Evolutionary conservation across 1,284 basidiomycete genomes (phyloP).

Genomic region (Sphaerobolus stellatus): DNA sequence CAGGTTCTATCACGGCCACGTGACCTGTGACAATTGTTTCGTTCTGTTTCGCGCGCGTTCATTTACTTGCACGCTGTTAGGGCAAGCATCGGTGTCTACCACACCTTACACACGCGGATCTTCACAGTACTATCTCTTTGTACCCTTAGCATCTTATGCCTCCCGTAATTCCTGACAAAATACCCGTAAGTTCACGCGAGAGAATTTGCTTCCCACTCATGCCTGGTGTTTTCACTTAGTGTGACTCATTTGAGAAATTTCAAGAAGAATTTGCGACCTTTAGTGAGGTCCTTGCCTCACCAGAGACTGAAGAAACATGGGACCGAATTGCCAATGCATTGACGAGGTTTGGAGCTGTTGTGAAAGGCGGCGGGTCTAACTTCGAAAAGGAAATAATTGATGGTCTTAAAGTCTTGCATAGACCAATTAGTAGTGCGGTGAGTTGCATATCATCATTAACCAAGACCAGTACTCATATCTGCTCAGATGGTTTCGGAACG

Average conservation of each 20-base stretch:
- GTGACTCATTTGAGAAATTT: conserved; percentile 36
- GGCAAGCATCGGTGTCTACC: too few relatives aligned
- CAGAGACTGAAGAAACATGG: conserved; percentile 84
- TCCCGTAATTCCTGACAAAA: conserved; percentile 9
- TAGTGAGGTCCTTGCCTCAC: conserved; percentile 46
- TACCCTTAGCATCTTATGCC: conserved; percentile 9
- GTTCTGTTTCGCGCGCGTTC: too few relatives aligned
- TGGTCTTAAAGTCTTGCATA: conserved; percentile 53
- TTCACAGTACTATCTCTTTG: too few relatives aligned
- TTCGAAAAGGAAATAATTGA: conserved; percentile 56
- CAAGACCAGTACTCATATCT: not conserved
- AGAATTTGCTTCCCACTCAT: too few relatives aligned
- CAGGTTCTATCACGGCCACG: too few relatives aligned
- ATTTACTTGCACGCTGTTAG: too few relatives aligned
- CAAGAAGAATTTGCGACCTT: conserved; percentile 42
- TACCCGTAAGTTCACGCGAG: conserved; percentile 6
- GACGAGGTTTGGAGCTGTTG: conserved; percentile 52
- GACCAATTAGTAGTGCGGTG: conserved; percentile 59
- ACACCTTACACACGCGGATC: too few relatives aligned
- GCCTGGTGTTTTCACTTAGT: too few relatives aligned
- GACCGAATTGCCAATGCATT: conserved; percentile 67
- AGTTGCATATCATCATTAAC: not conserved
- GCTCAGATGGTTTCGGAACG: conserved; percentile 63
- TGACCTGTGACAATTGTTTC: too few relatives aligned
- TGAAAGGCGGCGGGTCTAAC: conserved; percentile 55